Evolutionary conservation across 805 yeast species (phyloP), one percentile per base, ranked within the genome.

Genomic region (Myxozyma vanderwaltii): DNA sequence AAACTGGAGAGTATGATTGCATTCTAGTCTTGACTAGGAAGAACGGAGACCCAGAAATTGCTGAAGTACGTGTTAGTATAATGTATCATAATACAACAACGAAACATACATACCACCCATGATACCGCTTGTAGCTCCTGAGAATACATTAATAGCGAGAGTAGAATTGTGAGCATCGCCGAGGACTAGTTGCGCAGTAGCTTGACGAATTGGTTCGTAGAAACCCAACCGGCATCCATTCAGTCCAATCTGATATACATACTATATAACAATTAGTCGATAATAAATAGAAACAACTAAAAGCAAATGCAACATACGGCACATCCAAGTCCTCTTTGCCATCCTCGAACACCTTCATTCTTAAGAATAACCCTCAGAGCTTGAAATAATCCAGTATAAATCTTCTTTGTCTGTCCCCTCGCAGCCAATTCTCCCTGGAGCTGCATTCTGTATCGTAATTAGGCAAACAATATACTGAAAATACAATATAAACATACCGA

Each of bases 171-270:
- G 60, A 74, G 80, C 15, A 35, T 67, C 74, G 33, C 69, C 65
- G 33, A 66, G 36, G 35, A 61, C 15, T 8, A 35, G 27, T 19
- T 46, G 15, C 73, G 38, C 77, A 70, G 65, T 74, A 75, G 72
- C 66, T 46, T 81, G 77, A 70, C 98, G 80, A 46, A 82, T 79
- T 10, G 98, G 98, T 71, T 94, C 99, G 73, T 94, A 94, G 55
- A 92, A 81, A 15, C 99, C 99, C 53, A 94, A 79, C 69, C 99
- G 83, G 69, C 97, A 90, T 51, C 99, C 98, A 70, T 94, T 94
- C 55, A 94, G 80, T 15, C 94, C 91, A 40, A 91, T 76, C 74
- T 94, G 99, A 73, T 94, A 94, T 52, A 86, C 75, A 71, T 91
- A 94, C 67, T 63, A 36, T 7, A 19, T 7, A 35, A 24, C 3